Conservation (phyloP, 2,329 filamentous ascomycete genomes). For the Escovopsis sp. region DNA sequence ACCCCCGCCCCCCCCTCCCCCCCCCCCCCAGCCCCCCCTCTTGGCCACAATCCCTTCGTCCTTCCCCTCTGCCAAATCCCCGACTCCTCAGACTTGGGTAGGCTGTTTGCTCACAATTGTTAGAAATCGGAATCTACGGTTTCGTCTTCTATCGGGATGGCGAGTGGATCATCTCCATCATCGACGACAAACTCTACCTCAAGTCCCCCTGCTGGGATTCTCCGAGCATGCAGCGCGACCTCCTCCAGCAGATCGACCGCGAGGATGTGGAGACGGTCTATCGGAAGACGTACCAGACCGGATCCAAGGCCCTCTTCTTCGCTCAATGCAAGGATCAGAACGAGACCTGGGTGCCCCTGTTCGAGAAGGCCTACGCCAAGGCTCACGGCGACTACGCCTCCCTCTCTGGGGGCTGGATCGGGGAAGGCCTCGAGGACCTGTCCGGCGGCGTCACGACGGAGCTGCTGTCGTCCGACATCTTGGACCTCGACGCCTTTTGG, state of each 20-base stretch:
- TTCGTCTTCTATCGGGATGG: constrained; percentile 83
- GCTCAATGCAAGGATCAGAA: constrained; percentile 60
- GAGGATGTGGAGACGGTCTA: constrained; percentile 59
- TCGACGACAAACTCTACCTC: constrained; percentile 81
- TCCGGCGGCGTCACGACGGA: constrained; percentile 57
- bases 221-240: constrained; percentile 55
- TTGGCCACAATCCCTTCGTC: no score
- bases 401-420: constrained; percentile 56
- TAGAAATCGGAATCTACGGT: constrained; percentile 63
- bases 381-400: constrained; percentile 64
- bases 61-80: no score
- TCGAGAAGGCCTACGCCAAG: constrained; percentile 77
- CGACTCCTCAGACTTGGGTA: not conserved
- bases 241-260: constrained; percentile 61
- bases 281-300: constrained; percentile 54
- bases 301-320: constrained; percentile 65
- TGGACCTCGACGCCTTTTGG: constrained; percentile 74
- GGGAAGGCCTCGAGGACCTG: constrained; percentile 42
- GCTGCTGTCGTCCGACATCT: constrained; percentile 52
- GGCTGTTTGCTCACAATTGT: constrained; percentile 4
- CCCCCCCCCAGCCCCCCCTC: no score
- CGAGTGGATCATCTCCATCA: constrained; percentile 82
- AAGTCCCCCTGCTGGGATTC: constrained; percentile 73
- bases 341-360: constrained; percentile 67
- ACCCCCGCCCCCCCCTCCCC: no score